A percentile compares a stretch with the other conserved stretches of the same genome.
phyloP scores from a whole-genome alignment of 768 basidiomycete species.

The Glaciozyma antarctica region DNA sequence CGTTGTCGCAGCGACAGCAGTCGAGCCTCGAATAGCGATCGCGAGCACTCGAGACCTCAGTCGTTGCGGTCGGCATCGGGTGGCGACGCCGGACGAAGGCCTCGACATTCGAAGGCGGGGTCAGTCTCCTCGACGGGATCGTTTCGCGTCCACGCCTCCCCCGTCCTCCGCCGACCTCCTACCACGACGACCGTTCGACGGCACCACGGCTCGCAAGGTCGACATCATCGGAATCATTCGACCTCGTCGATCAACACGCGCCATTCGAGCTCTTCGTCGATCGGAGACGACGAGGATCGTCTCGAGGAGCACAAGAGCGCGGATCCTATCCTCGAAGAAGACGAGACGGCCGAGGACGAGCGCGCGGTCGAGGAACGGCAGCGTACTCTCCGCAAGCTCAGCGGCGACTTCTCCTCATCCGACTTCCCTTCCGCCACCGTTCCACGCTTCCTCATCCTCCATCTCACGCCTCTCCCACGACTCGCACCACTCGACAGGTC shows the following conservation, averaged over 20 bases:
- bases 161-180: conserved; percentile 22
- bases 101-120: conserved; percentile 4
- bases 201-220: conserved; percentile 7
- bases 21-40: conserved; percentile 57
- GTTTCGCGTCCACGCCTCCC: background rate
- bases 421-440: background rate
- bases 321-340: background rate
- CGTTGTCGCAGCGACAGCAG: conserved; percentile 49
- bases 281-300: conserved; percentile 3
- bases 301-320: background rate
- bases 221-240: conserved; percentile 9
- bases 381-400: background rate
- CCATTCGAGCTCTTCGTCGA: conserved; percentile 14
- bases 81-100: background rate
- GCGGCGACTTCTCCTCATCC: background rate
- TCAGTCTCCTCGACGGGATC: conserved; percentile 22
- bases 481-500: background rate
- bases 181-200: conserved; percentile 29
- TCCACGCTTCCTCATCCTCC: background rate
- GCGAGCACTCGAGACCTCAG: conserved; percentile 20
- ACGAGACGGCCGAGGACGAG: conserved; percentile 2
- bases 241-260: conserved; percentile 23
- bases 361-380: background rate
- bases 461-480: background rate
- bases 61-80: conserved; percentile 23